Evolutionary conservation across 2,329 filamentous ascomycete genomes (phyloP).

Genomic region (Diplocarpon mali): DNA sequence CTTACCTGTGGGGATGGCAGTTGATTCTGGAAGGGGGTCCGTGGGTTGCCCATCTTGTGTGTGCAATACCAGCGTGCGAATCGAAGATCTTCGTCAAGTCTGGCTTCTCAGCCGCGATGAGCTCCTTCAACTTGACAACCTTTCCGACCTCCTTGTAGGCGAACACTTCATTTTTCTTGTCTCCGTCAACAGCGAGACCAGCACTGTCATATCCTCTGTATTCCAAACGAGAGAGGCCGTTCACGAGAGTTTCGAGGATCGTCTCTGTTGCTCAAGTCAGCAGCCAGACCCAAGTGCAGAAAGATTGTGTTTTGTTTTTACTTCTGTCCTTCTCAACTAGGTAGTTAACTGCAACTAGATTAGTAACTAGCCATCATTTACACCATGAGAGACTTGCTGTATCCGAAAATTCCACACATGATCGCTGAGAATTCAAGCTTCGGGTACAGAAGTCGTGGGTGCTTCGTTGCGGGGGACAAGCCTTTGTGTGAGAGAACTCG

Average conservation of each 20-base stretch:
- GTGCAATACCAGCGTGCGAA: constrained; percentile 95
- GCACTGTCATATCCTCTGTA: constrained; percentile 98
- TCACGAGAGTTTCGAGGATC: constrained; percentile 91
- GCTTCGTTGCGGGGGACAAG: background rate
- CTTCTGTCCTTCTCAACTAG: constrained; percentile 95
- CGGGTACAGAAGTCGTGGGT: background rate
- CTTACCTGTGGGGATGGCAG: constrained; percentile 96
- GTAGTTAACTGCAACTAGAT: constrained; percentile 51
- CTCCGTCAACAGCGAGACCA: constrained; percentile 87
- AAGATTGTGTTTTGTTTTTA: no score
- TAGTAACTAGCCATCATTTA: background rate
- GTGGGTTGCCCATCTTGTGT: constrained; percentile 98
- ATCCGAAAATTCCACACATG: constrained; percentile 9
- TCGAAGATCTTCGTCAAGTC: constrained; percentile 91
- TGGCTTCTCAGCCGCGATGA: constrained; percentile 74
- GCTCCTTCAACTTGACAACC: constrained; percentile 89
- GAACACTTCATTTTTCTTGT: constrained; percentile 97
- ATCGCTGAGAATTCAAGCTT: background rate
- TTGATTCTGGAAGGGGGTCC: constrained; percentile 86
- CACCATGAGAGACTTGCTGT: constrained; percentile 3
- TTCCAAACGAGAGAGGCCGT: constrained; percentile 90
- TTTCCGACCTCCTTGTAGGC: constrained; percentile 99
- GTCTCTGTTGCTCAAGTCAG: constrained; percentile 37
- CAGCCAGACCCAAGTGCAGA: no score
- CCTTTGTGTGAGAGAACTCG: no score